phyloP scores from a whole-genome alignment of 495 filamentous ascomycete species.

The Pyrenopolyporus hunteri region DNA sequence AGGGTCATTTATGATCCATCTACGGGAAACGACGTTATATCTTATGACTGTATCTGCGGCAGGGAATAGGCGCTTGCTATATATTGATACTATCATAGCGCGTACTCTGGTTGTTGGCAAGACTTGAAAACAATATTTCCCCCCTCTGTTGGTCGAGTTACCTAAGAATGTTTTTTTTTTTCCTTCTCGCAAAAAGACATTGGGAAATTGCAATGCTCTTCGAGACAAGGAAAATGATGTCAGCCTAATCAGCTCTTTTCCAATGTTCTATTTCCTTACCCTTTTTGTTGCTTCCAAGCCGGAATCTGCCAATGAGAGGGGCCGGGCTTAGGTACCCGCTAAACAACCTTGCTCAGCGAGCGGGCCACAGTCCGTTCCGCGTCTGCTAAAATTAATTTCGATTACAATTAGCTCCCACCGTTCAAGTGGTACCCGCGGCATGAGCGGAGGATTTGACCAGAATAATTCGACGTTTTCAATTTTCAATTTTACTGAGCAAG shows the following conservation, averaged over 20 bases:
- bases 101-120: no score
- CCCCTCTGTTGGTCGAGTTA: no score
- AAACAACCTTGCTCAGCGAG: constrained; percentile 32
- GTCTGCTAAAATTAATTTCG: constrained; percentile 35
- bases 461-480: constrained; percentile 18
- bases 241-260: constrained; percentile 25
- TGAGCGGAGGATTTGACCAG: constrained; percentile 20
- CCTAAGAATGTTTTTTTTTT: no score
- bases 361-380: constrained; percentile 30
- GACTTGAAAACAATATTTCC: no score
- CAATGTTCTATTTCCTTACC: constrained; percentile 30
- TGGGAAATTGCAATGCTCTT: constrained; percentile 32
- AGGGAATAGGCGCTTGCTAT: no score
- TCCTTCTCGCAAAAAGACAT: no score
- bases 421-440: constrained; percentile 2
- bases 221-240: constrained; percentile 27
- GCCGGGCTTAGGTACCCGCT: constrained; percentile 17
- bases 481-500: constrained; percentile 1
- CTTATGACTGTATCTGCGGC: no score
- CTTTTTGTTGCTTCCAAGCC: constrained; percentile 27
- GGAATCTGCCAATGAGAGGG: constrained; percentile 18
- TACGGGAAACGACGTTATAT: no score
- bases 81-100: no score
- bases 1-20: no score
- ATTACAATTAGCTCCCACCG: constrained; percentile 15